Conservation (phyloP, 225 moss, liverwort and hornwort genomes). For the Bryum argenteum region DNA sequence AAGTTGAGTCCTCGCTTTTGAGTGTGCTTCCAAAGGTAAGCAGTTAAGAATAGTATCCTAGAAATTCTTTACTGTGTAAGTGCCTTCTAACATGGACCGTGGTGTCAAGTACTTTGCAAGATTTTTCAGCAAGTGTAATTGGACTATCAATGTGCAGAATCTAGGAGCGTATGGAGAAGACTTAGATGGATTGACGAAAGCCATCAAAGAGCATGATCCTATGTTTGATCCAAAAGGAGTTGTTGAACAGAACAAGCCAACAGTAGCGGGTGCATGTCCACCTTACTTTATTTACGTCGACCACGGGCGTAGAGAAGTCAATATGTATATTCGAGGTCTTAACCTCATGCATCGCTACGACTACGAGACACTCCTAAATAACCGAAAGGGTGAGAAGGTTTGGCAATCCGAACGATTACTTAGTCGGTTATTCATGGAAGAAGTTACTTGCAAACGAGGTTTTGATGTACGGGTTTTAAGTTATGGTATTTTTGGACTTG, state of each 20-base stretch:
- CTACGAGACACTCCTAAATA: conserved; percentile 61
- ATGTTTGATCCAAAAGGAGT: conserved; percentile 54
- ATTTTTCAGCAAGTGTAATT: background rate
- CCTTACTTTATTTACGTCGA: conserved; percentile 69
- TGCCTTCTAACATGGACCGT: background rate
- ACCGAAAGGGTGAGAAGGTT: conserved; percentile 72
- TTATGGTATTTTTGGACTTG: conserved; percentile 10
- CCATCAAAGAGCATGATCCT: conserved; percentile 55
- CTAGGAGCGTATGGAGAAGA: conserved; percentile 73
- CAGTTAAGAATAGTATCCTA: background rate
- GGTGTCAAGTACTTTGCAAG: conserved; percentile 6
- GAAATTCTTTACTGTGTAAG: background rate
- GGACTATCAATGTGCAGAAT: conserved; percentile 35
- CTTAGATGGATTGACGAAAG: conserved; percentile 49
- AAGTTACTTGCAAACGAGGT: conserved; percentile 10
- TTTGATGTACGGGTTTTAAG: conserved; percentile 1
- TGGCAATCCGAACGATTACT: conserved; percentile 38
- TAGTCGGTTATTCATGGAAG: conserved; percentile 2
- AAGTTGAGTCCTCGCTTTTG: background rate
- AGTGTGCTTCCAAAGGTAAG: conserved; percentile 1
- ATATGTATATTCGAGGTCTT: conserved; percentile 78
- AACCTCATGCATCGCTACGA: conserved; percentile 64
- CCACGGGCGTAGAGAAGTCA: conserved; percentile 60
- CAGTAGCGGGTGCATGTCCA: conserved; percentile 51
- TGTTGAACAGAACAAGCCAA: conserved; percentile 58